Conservation (phyloP, 257 asterid species). For the Nicotiana tabacum region DNA sequence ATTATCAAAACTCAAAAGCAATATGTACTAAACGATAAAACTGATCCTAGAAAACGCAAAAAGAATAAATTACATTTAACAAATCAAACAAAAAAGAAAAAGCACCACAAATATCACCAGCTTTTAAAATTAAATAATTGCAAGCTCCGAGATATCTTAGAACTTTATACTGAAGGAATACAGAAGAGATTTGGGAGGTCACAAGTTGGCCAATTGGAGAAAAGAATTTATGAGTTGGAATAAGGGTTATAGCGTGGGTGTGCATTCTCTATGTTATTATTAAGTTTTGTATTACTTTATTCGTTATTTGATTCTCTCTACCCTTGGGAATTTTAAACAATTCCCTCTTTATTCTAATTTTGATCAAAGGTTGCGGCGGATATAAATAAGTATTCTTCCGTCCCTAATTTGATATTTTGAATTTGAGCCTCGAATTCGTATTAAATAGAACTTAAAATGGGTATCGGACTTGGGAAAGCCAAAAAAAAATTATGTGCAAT, state of each 20-base stretch:
- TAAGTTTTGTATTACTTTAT: conserved; percentile 20
- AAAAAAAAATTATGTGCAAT: too few relatives aligned
- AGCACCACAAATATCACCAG: not conserved
- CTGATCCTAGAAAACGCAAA: not conserved
- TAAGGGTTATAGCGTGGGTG: not conserved
- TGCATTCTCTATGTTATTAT: not conserved
- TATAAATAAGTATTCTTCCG: too few relatives aligned
- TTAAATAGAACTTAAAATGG: too few relatives aligned
- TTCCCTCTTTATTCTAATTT: not conserved
- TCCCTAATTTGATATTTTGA: too few relatives aligned
- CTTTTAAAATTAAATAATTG: not conserved
- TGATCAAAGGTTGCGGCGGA: not conserved
- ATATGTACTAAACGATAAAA: not conserved
- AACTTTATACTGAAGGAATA: not conserved
- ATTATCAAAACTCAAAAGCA: too few relatives aligned
- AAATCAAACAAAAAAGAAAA: not conserved
- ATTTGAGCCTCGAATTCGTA: too few relatives aligned
- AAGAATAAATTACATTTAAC: not conserved
- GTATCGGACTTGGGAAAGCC: too few relatives aligned
- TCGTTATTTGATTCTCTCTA: conserved; percentile 24
- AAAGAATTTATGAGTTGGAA: conserved; percentile 18
- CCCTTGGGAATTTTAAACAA: conserved; percentile 5
- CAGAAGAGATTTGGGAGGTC: not conserved
- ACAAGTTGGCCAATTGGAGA: conserved; percentile 25
- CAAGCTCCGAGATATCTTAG: not conserved